Base-by-base conservation (phyloP, 192 early-diverging fungal genomes). In the Neocallimastix lanati region DNA sequence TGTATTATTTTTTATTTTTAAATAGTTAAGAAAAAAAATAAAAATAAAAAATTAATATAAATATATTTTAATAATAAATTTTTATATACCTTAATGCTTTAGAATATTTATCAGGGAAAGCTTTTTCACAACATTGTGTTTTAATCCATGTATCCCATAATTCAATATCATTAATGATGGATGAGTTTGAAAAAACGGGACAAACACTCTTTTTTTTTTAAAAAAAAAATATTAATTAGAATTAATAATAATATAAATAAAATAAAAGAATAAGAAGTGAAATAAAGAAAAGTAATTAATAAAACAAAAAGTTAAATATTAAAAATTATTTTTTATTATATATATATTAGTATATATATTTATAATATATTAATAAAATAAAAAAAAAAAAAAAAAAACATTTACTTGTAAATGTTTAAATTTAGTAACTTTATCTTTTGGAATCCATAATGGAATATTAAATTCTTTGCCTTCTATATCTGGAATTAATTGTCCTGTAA, bases 371-470 rank as follows among this genome's bases (percentile, higher is more conserved):
- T 6, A 33, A 33, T 33, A 33, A 6, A 33, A 6, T 33, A 6
- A 6, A 33, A 6, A 33, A 6, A 33, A 6, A 6, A 6, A 6
- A 33, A 33, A n/a, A n/a, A n/a, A n/a, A n/a, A 28, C 15, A 50
- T 28, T 58, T 81, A 79, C 85, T 82, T 79, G 50, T 14, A 87
- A 79, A 36, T 82, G 81, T 37, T 77, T 40, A 76, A 83, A 82
- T 21, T 50, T 28, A 27, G 77, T 79, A 36, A 37, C 76, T 40
- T 85, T 30, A 28, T 87, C 88, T 3, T 67, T 38, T 14, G 88
- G 88, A 28, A 89, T 81, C 88, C 88, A 90, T 28, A 40, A 38
- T 14, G 88, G 89, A 28, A 58, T 28, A 18, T 85, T 85, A 28
- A n/a, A 29, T 28, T 28, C 79, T 28, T 58, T 80, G 11, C 79